Evolutionary conservation across 2,329 filamentous ascomycete genomes (phyloP), one percentile per base, ranked within the genome.

Genomic region (Aspergillus terreus): DNA sequence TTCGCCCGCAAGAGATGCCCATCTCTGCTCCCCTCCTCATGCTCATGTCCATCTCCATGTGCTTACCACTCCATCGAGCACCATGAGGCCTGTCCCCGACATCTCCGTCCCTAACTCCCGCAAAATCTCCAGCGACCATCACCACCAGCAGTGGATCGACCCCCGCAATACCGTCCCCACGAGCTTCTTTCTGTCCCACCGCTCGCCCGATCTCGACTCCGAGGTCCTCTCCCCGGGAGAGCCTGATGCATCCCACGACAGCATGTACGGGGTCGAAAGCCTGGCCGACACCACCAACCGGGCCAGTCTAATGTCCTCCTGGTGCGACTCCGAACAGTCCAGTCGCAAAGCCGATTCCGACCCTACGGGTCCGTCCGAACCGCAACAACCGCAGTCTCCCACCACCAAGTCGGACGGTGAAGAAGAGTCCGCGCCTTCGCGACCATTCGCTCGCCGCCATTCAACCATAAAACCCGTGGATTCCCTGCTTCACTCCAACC

Each of bases 111-210:
- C 66, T 55, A 65, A 58, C 53, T 63, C 63, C 60, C 71, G 64
- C 58, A 76, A 72, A 59, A 55, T 60, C 46, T 68, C 65, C 47
- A 64, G 48, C 63, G 60, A 45, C 62, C 52, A 27, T 58, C 62
- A 46, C 6, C 52, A 58, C 54, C 42, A 63, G 56, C 65, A 68
- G 51, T 66, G 63, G 59, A 63, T 63, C 50, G 70, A 75, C 51
- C 65, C 67, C 61, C 66, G 66, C 58, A 65, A 61, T 59, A 60
- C 65, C 51, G 71, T 71, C 54, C 80, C 81, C 40, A 79, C 79
- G 46, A 80, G 79, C 47, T 85, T 84, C 74, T 84, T 85, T 66
- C 71, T 86, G 55, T 74, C 78, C 54, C 81, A 77, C 57, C 79
- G 78, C 60, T 71, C 40, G 10, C 40, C n/a, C 19, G 40, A 79